Base-by-base conservation (phyloP, 148 eudicot species). In the Selenicereus undatus region DNA sequence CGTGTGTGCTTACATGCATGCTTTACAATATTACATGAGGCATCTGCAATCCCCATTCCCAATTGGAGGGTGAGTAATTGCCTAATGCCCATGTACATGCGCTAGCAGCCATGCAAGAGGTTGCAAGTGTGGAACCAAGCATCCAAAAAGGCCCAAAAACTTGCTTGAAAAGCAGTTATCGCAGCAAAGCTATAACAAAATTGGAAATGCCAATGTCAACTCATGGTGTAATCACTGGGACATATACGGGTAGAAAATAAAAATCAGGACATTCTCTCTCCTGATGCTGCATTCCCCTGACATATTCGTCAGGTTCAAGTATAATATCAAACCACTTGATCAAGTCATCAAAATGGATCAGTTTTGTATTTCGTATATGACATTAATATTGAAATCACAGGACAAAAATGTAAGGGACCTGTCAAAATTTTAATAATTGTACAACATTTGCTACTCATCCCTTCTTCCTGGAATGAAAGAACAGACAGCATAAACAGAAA, bases 211-310 rank as follows among this genome's bases (percentile, higher is more conserved):
- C 62, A 56, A 56, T 56, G 62, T 16, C 62, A 56, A 14, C 62
- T 18, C 22, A 0, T 16, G 2, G 0, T 17, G 6, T 56, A 0
- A 16, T 17, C 62, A 56, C 62, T 16, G 62, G 22, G 43, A 39
- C 43, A 56, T 16, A 56, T 1, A 56, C 58, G 22, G 3, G 4
- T 20, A 56, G 62, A 18, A 56, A 56, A 20, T 48, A 56, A 20
- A 16, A 56, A 54, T 54, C 1, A 14, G 52, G 30, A n/a, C 10
- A 75, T 62, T 78, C 71, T 80, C 71, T 43, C 86, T 82, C 90
- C 78, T 94, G 97, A 82, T 94, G 90, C 88, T 81, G 88, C 94
- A 94, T 91, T 86, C 92, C 94, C 71, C 82, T 90, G 91, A 96
- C 88, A 92, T 92, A 70, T 83, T 94, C 16, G 89, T 70, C 82